Evolutionary conservation across 1,284 basidiomycete species (phyloP), one percentile per base, ranked within the genome.

Genomic region (Pseudozyma sp.): DNA sequence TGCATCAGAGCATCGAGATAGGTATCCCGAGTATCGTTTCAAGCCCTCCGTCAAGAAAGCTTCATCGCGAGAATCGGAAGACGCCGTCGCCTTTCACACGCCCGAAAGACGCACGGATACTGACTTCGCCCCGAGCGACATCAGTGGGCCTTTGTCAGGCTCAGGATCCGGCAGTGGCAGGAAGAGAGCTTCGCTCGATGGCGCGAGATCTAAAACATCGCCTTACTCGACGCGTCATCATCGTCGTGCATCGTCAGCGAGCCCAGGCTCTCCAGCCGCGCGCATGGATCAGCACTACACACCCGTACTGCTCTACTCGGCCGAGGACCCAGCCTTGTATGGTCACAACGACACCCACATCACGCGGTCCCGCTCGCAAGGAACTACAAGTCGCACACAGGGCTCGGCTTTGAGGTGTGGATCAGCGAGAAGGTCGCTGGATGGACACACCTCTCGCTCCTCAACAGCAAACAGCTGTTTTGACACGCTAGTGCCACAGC

Each of bases 11-110:
- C 70, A 73, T 42, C 19, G 34, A 6, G 37, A 54, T 6, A 33
- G 60, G 30, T 73, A 68, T 30, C 70, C 70, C 0, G 65, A 73
- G n/a, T 68, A 73, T 34, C 54, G 64, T 1, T 67, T 51, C 64
- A 54, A 58, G 53, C 64, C 69, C 34, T 16, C 56, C 16, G 16
- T 13, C 4, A 70, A 57, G 40, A 46, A 40, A 17, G 46, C 17
- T 2, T 24, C 16, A 9, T 14, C 40, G 7, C 42, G n/a, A 14
- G 42, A 44, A 7, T 13, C 24, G n/a, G 49, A 35, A 16, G 16
- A 9, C 6, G 42, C 46, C 24, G 6, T 29, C 8, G 19, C 19
- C 7, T 16, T 47, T 13, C 16, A 33, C 11, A 54, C 65, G 3
- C 65, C 58, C 3, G 58, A 68, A 14, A 56, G 31, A 29, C 33